phyloP scores from a whole-genome alignment of 2,329 filamentous ascomycete species.

The Pseudocercospora fijiensis region DNA sequence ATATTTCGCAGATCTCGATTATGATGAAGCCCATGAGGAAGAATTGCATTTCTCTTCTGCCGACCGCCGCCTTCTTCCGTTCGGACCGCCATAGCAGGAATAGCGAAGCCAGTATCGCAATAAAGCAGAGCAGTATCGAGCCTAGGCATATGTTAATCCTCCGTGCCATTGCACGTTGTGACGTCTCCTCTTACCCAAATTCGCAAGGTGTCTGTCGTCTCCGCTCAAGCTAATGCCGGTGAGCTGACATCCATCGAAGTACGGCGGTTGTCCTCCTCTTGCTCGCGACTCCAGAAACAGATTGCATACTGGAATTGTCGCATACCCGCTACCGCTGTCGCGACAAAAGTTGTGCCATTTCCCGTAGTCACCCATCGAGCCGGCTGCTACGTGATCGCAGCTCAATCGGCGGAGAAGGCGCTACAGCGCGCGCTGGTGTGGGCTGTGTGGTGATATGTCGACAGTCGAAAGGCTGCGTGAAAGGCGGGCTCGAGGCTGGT shows the following conservation, averaged over 20 bases:
- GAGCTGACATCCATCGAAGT: constrained; percentile 64
- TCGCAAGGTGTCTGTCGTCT: constrained; percentile 65
- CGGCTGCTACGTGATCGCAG: background rate
- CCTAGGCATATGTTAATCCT: constrained; percentile 50
- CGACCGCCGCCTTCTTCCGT: constrained; percentile 88
- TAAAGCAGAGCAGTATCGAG: constrained; percentile 78
- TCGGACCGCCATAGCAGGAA: constrained; percentile 79
- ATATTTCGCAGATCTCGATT: constrained; percentile 92
- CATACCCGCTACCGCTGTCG: constrained; percentile 46
- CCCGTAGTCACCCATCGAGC: constrained; percentile 36
- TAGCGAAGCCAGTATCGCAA: constrained; percentile 68
- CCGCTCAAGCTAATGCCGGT: constrained; percentile 70
- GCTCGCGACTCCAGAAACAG: constrained; percentile 62
- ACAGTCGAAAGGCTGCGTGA: background rate
- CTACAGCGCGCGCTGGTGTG: background rate
- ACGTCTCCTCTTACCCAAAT: constrained; percentile 64
- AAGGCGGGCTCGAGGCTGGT: background rate
- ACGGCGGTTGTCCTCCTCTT: constrained; percentile 56
- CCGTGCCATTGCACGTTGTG: background rate
- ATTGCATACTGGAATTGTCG: constrained; percentile 51
- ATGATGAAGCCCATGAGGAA: constrained; percentile 85
- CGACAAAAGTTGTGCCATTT: constrained; percentile 50
- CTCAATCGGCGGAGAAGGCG: background rate
- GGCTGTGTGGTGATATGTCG: background rate
- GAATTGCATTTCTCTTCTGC: constrained; percentile 93